A percentile compares a stretch with the other conserved stretches of the same genome.
These are phyloP conservation scores for Tetraselmis chui DNA, from an alignment of 139 green algal species.

Conservation along the genomic window DNA sequence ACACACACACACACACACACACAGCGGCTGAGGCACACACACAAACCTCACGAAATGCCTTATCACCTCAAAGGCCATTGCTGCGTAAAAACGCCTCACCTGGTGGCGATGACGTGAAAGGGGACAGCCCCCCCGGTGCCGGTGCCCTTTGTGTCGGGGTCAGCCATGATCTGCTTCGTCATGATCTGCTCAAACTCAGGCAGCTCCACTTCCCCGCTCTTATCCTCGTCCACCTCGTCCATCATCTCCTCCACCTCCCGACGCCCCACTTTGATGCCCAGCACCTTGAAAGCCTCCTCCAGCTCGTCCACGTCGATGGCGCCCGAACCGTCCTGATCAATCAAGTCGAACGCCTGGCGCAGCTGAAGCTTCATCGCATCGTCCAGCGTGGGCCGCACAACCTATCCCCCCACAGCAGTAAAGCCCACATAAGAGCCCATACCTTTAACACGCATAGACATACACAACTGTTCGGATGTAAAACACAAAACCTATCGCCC, in stretches of 20 bases:
- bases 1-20: neutral
- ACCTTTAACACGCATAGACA: no score
- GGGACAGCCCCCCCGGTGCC: neutral
- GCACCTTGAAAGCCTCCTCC: slow-evolving; percentile 9
- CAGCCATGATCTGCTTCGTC: slow-evolving; percentile 2
- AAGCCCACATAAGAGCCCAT: no score
- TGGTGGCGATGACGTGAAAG: neutral
- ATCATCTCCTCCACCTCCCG: slow-evolving; percentile 1
- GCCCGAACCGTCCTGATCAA: slow-evolving; percentile 17
- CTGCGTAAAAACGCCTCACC: no score
- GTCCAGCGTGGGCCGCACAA: neutral
- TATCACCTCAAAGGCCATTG: no score
- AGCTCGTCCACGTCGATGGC: slow-evolving; percentile 20
- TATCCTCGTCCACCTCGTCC: slow-evolving; percentile 13
- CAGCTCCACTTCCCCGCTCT: slow-evolving; percentile 18
- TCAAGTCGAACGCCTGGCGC: slow-evolving; percentile 12
- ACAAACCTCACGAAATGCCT: no score
- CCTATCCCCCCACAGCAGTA: no score
- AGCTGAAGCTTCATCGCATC: neutral
- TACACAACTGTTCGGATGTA: no score
- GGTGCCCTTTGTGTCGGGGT: neutral
- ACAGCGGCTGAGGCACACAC: no score
- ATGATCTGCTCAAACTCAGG: slow-evolving; percentile 27
- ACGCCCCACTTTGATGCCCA: neutral
- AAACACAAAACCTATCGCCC: no score